phyloP scores from a whole-genome alignment of 345 rosid genomes.

The Citrus sp. region DNA sequence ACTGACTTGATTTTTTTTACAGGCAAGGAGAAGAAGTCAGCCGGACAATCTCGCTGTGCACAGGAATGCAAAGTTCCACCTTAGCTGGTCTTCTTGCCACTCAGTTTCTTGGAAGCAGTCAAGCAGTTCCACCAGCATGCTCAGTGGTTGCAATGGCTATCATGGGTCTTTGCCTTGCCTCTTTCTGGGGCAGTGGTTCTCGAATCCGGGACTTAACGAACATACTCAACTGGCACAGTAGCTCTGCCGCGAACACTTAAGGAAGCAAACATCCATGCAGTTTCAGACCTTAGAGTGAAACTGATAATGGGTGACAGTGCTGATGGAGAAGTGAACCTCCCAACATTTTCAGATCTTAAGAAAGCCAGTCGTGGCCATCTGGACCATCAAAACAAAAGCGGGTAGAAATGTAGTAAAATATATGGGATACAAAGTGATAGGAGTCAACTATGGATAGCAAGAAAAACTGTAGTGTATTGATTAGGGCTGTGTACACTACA shows the following conservation, averaged over 20 bases:
- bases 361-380: not conserved
- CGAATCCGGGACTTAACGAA: conserved; percentile 59
- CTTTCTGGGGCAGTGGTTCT: conserved; percentile 80
- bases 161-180: conserved; percentile 92
- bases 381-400: not conserved
- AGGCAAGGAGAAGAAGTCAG: conserved; percentile 91
- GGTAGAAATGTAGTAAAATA: not conserved
- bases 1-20: not conserved
- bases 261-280: not conserved
- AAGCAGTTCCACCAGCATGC: conserved; percentile 94
- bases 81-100: conserved; percentile 86
- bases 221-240: conserved; percentile 28
- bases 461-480: no score
- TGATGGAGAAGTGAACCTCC: not conserved
- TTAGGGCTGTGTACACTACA: not conserved
- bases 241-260: conserved; percentile 35
- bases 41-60: conserved; percentile 84
- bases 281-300: not conserved
- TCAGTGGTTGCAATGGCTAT: conserved; percentile 97
- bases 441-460: not conserved
- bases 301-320: not conserved
- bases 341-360: not conserved
- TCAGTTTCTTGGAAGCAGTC: conserved; percentile 83
- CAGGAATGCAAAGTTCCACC: conserved; percentile 98
- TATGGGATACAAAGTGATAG: not conserved